phyloP scores from a whole-genome alignment of 306 rosid species.

The Notholithocarpus densiflorus region DNA sequence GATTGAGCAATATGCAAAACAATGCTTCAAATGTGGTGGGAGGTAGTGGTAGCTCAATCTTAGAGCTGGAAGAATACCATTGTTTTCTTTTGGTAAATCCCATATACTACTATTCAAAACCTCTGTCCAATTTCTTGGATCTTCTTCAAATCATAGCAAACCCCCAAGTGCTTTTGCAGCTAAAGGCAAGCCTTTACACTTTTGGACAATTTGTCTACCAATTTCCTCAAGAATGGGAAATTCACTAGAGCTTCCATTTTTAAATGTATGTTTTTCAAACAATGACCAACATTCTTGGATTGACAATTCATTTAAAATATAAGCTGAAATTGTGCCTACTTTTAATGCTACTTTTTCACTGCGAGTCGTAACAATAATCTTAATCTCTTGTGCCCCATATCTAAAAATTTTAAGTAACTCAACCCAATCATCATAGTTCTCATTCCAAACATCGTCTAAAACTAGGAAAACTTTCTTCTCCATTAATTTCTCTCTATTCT shows the following conservation, averaged over 20 bases:
- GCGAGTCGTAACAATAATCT: neutral
- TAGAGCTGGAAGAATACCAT: constrained; percentile 1
- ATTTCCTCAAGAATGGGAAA: neutral
- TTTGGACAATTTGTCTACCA: constrained; percentile 10
- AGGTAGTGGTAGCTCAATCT: constrained; percentile 11
- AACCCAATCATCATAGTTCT: too few species aligned
- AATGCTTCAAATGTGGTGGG: neutral
- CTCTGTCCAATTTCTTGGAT: neutral
- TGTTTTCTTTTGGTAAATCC: neutral
- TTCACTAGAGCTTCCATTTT: neutral
- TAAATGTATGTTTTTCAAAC: constrained; percentile 12
- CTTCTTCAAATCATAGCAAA: neutral
- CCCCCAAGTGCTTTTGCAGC: constrained; percentile 21
- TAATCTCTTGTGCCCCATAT: too few species aligned
- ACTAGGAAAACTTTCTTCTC: too few species aligned
- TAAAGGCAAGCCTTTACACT: constrained; percentile 13
- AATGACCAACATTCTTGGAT: neutral
- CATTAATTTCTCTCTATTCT: too few species aligned
- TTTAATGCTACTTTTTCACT: neutral
- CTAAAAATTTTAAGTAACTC: too few species aligned
- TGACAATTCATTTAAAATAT: neutral
- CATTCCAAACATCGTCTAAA: too few species aligned
- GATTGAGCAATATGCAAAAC: constrained; percentile 19
- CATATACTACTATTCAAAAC: constrained; percentile 5
- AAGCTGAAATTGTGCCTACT: neutral